phyloP scores from a whole-genome alignment of 2,329 filamentous ascomycete species.

The Penicillium decumbens region DNA sequence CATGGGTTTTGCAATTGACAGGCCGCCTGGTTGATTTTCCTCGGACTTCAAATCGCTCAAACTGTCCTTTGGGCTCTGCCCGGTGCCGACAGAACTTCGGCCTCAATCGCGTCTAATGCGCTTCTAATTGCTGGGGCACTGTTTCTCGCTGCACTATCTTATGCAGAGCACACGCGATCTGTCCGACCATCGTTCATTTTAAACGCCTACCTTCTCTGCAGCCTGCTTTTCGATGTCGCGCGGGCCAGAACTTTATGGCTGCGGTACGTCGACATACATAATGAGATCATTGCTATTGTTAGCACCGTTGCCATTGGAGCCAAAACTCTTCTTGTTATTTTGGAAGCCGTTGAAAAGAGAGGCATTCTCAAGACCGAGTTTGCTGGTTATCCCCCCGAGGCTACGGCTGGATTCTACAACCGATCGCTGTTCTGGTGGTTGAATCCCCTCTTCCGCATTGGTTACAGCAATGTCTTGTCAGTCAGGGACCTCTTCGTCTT shows the following conservation, averaged over 20 bases:
- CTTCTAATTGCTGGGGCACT: slow-evolving; percentile 28
- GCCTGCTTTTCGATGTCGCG: slow-evolving; percentile 45
- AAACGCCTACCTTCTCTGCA: slow-evolving; percentile 45
- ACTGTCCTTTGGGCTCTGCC: slow-evolving; percentile 37
- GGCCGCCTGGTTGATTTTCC: slow-evolving; percentile 31
- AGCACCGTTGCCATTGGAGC: slow-evolving; percentile 42
- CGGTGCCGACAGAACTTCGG: slow-evolving; percentile 28
- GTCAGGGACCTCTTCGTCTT: slow-evolving; percentile 45
- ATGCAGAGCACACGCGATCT: slow-evolving; percentile 46
- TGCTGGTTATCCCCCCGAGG: slow-evolving; percentile 46
- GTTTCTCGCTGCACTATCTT: slow-evolving; percentile 41
- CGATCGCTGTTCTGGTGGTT: slow-evolving; percentile 52
- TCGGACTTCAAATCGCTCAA: slow-evolving; percentile 36
- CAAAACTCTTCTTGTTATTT: slow-evolving; percentile 43
- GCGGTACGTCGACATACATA: slow-evolving; percentile 23
- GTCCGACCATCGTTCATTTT: slow-evolving; percentile 47
- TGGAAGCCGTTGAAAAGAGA: slow-evolving; percentile 47
- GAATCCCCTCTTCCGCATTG: slow-evolving; percentile 48
- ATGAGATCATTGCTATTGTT: slow-evolving; percentile 40
- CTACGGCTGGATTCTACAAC: slow-evolving; percentile 50
- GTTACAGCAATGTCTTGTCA: slow-evolving; percentile 43
- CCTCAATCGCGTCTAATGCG: slow-evolving; percentile 35
- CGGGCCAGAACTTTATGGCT: slow-evolving; percentile 46
- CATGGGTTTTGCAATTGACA: slow-evolving; percentile 7
- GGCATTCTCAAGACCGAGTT: slow-evolving; percentile 39